A percentile compares a stretch with the other conserved stretches of the same genome.
Evolutionary conservation across 495 filamentous ascomycete genomes (phyloP).

Genomic region (Venustampulla echinocandica): DNA sequence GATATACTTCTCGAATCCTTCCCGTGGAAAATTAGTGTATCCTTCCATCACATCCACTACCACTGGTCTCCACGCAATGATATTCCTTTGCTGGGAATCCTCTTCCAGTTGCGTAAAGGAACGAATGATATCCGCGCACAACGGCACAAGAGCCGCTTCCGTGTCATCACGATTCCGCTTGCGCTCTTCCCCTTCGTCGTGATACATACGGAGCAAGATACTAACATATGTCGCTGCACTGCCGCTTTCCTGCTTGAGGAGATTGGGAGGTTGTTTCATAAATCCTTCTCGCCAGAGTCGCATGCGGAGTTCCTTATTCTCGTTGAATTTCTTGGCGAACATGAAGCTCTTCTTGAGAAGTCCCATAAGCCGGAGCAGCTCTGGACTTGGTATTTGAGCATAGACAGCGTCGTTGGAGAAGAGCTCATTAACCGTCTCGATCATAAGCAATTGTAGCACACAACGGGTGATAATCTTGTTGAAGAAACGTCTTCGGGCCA

Average conservation of each 20-base stretch:
- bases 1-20: conserved; percentile 72
- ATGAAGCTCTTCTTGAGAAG: conserved; percentile 89
- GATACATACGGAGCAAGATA: conserved; percentile 95
- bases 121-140: conserved; percentile 86
- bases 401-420: conserved; percentile 98
- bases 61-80: conserved; percentile 91
- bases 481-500: conserved; percentile 90
- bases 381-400: conserved; percentile 75
- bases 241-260: conserved; percentile 96
- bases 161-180: conserved; percentile 69
- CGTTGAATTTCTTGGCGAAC: conserved; percentile 95
- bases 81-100: conserved; percentile 90
- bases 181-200: conserved; percentile 75
- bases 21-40: conserved; percentile 77
- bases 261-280: conserved; percentile 98
- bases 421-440: conserved; percentile 96
- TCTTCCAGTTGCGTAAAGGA: conserved; percentile 79
- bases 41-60: conserved; percentile 97
- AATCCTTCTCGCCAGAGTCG: conserved; percentile 93
- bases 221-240: conserved; percentile 87
- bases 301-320: conserved; percentile 91
- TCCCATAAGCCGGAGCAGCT: conserved; percentile 86
- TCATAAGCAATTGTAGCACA: conserved; percentile 95
- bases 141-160: conserved; percentile 82
- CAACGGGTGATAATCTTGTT: conserved; percentile 99